These are phyloP conservation scores for Cokeromyces recurvatus DNA, from an alignment of 371 early-diverging fungal species.

Conservation along the genomic window DNA sequence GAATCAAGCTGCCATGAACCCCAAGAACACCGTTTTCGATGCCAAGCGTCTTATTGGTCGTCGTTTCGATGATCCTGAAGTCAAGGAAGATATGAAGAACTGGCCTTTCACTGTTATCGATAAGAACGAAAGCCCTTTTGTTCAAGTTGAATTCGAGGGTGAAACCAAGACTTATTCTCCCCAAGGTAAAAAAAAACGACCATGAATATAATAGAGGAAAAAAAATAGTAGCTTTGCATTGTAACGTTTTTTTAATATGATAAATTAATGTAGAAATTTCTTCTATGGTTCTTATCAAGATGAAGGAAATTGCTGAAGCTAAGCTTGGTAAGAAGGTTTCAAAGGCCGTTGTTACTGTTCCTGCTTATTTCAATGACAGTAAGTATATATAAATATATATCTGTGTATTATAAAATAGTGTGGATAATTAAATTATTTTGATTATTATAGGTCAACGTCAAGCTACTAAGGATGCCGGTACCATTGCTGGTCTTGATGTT, in stretches of 20 bases:
- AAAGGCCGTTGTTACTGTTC: constrained; percentile 94
- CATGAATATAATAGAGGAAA: too few relatives aligned
- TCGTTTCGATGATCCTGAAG: constrained; percentile 83
- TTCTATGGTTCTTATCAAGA: constrained; percentile 86
- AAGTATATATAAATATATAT: too few relatives aligned
- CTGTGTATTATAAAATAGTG: neutral
- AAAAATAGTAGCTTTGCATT: neutral
- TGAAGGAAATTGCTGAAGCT: constrained; percentile 90
- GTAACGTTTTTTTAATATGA: constrained; percentile 2
- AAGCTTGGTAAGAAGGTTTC: constrained; percentile 78
- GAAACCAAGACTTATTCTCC: constrained; percentile 83
- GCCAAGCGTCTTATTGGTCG: constrained; percentile 97
- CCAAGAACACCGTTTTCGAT: constrained; percentile 89
- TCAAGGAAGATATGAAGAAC: constrained; percentile 88
- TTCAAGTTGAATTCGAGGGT: constrained; percentile 77
- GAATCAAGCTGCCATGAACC: constrained; percentile 83
- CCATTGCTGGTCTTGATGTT: constrained; percentile 77
- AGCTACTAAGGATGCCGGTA: constrained; percentile 83
- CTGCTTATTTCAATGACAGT: constrained; percentile 76
- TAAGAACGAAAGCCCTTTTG: constrained; percentile 66
- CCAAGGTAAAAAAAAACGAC: constrained; percentile 43
- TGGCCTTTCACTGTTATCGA: constrained; percentile 84
- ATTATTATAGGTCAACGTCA: constrained; percentile 73
- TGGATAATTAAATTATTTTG: neutral
- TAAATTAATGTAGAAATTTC: constrained; percentile 82